Percentiles rank a stretch among this genome's conserved stretches.
These are phyloP conservation scores for Hortaea werneckii DNA, from an alignment of 2,329 filamentous ascomycete genomes.

Conservation along the genomic window DNA sequence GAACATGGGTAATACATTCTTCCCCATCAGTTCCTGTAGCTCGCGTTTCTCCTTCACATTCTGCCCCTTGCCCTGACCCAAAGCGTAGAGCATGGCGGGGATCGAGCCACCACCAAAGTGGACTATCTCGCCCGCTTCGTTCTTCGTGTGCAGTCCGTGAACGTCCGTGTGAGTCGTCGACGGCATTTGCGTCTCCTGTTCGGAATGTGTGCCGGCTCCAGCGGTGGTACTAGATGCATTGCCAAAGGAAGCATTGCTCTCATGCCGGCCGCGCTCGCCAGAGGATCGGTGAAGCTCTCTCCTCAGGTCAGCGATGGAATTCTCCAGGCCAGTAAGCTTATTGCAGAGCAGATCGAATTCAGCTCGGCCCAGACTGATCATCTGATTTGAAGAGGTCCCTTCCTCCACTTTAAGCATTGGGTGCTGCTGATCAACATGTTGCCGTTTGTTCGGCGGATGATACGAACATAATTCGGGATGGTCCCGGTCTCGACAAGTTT, in stretches of 20 bases:
- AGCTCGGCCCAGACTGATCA: constrained; percentile 24
- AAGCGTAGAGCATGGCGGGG: constrained; percentile 47
- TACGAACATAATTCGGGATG: constrained; percentile 41
- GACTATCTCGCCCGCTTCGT: constrained; percentile 48
- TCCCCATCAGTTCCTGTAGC: constrained; percentile 48
- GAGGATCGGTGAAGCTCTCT: constrained; percentile 20
- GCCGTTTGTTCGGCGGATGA: constrained; percentile 28
- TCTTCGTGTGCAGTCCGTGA: constrained; percentile 51
- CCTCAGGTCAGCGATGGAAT: constrained; percentile 34
- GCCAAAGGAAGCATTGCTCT: constrained; percentile 10
- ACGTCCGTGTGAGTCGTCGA: constrained; percentile 30
- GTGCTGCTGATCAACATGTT: constrained; percentile 15
- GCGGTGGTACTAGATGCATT: background rate
- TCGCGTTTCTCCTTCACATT: constrained; percentile 36
- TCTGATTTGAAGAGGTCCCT: constrained; percentile 6
- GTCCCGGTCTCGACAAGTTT: constrained; percentile 41
- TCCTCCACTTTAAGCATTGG: constrained; percentile 12
- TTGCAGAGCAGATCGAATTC: constrained; percentile 40
- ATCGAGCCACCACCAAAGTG: constrained; percentile 53
- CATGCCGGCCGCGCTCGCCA: constrained; percentile 6
- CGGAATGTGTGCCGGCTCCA: background rate
- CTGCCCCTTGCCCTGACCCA: constrained; percentile 32
- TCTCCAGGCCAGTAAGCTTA: constrained; percentile 39
- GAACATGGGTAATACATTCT: constrained; percentile 52
- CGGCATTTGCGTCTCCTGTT: background rate